Percentiles rank a stretch among this genome's conserved stretches.
These are phyloP conservation scores for Colletotrichum musicola DNA, from an alignment of 2,329 filamentous ascomycete genomes.

Conservation along the genomic window DNA sequence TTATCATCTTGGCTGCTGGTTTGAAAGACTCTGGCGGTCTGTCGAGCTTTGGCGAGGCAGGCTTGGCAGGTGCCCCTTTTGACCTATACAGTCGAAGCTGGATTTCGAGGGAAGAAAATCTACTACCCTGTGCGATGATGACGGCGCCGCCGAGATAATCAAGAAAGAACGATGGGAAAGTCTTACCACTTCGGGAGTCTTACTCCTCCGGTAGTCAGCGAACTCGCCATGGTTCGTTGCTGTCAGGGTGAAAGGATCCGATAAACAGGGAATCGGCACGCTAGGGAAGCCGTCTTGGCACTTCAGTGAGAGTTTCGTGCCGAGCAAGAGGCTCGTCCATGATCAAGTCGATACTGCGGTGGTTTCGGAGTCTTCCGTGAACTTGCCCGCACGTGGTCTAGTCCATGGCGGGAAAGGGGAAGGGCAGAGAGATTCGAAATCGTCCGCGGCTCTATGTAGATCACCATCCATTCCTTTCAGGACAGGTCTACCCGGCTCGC, in stretches of 20 bases:
- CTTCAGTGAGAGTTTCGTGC: not conserved
- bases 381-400: not conserved
- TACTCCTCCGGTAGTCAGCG: too few species aligned
- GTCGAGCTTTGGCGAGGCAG: not conserved
- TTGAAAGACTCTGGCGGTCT: not conserved
- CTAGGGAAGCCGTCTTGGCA: not conserved
- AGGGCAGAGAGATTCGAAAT: not conserved
- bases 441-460: not conserved
- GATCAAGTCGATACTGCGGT: not conserved
- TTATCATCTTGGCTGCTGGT: not conserved
- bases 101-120: too few species aligned
- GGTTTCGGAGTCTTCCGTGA: constrained; percentile 4
- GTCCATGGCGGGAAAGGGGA: not conserved
- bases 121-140: too few species aligned
- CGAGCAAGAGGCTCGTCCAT: not conserved
- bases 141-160: too few species aligned
- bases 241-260: not conserved
- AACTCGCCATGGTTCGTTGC: too few species aligned
- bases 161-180: too few species aligned
- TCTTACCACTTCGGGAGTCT: too few species aligned
- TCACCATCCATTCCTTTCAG: too few species aligned
- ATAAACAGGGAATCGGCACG: not conserved
- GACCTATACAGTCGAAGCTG: too few species aligned
- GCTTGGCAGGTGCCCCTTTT: too few species aligned
- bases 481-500: not conserved